A percentile compares a stretch with the other conserved stretches of the same genome.
These are phyloP conservation scores for Starmerella kuoi DNA, from an alignment of 805 yeast species.

Conservation along the genomic window DNA sequence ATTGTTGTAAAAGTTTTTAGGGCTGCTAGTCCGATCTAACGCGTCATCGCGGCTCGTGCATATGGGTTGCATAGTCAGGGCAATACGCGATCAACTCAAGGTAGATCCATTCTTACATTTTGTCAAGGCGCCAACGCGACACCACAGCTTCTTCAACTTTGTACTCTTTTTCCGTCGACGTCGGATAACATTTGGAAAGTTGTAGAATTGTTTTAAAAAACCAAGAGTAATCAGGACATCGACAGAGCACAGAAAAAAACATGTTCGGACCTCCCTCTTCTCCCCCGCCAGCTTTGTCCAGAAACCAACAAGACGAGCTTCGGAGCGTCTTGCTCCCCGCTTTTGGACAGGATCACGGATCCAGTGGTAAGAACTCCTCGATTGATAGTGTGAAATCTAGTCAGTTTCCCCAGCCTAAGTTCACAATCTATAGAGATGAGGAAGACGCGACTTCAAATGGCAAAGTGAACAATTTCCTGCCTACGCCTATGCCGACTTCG, in stretches of 20 bases:
- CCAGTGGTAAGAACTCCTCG: background rate
- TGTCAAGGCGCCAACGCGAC: background rate
- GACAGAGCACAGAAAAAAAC: no score
- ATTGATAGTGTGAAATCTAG: conserved; percentile 1
- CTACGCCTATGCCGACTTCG: conserved; percentile 22
- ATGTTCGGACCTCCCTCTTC: conserved; percentile 22
- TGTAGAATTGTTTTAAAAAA: no score
- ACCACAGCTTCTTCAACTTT: background rate
- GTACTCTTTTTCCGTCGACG: no score
- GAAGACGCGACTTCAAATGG: background rate
- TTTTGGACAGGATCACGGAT: conserved; percentile 13
- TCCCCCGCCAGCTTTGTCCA: conserved; percentile 12
- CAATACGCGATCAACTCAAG: background rate
- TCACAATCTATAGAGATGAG: conserved; percentile 14
- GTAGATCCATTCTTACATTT: background rate
- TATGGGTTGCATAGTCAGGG: conserved; percentile 1
- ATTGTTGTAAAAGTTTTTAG: no score
- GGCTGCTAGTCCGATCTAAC: background rate
- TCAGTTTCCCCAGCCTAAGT: conserved; percentile 7
- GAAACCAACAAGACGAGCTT: background rate
- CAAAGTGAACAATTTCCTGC: conserved; percentile 4
- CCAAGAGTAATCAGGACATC: no score
- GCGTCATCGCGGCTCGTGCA: conserved; percentile 2
- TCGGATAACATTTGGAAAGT: no score
- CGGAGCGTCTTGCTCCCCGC: conserved; percentile 13